Evolutionary conservation across 208 protist genomes (phyloP), one percentile per base, ranked within the genome.

Genomic region (Crithidia sp.): DNA sequence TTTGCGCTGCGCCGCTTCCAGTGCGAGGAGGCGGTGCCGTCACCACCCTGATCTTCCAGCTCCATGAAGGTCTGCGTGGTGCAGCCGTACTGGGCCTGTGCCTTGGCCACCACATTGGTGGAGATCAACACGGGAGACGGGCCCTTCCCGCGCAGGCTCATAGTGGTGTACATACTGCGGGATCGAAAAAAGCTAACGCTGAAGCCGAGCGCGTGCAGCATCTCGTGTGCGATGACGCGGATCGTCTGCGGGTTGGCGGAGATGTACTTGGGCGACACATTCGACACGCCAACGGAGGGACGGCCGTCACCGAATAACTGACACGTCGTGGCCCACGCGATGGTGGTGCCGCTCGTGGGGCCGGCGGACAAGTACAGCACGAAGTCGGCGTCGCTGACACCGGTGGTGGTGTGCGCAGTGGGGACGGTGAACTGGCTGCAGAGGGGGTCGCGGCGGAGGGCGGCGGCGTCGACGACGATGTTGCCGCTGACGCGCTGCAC

Each of bases 41-140:
- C 17, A 7, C 76, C 86, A 53, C 89, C 91, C 57, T 79, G 60
- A 63, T 95, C 81, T 74, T 96, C 92, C 36, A 97, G 57, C 80
- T 94, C 89, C 65, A 91, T 85, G n/a, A 82, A 85, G 6, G 13
- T 19, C 41, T 92, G 43, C 7, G 19, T 70, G 19, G 13, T 14
- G 71, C 92, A 98, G 39, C 67, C 77, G 70, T 88, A 97, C 74
- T 94, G 90, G 3, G 7, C 45, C 45, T 49, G 45, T 49, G 45
- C 45, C 45, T 49, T 49, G 45, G 45, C 45, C 45, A 49, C 45
- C 45, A 49, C 45, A 13, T 49, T 49, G 45, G 45, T 13, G 45
- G 45, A 49, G 9, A 13, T 49, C 45, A 49, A 13, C 45, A 49
- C 45, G 7, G 45, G 45, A 13, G 45, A 49, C 9, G 45, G 12